Conservation (phyloP, 1,284 basidiomycete genomes). For the Pisolithus thermaeus region DNA sequence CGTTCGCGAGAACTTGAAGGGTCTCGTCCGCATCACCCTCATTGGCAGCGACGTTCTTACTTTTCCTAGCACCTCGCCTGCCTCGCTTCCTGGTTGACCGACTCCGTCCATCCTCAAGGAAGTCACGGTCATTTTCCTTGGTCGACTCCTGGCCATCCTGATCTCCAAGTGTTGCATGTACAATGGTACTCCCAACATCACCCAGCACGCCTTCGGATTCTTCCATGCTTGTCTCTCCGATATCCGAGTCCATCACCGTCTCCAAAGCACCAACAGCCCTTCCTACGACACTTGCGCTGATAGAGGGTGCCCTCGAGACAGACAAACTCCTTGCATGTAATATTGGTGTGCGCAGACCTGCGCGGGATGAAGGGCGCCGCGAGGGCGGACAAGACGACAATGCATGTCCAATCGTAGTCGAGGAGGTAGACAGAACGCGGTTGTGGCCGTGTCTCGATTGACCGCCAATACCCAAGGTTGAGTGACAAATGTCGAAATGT, state of each 20-base stretch:
- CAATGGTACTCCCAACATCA: slow-evolving; percentile 32
- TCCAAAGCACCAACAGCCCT: slow-evolving; percentile 20
- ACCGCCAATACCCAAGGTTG: slow-evolving; percentile 3
- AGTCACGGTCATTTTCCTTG: slow-evolving; percentile 26
- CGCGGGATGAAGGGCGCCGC: slow-evolving; percentile 58
- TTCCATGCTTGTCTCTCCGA: slow-evolving; percentile 3
- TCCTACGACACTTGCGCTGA: slow-evolving; percentile 48
- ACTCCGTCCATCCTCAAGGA: slow-evolving; percentile 32
- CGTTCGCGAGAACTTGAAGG: slow-evolving; percentile 67
- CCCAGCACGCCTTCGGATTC: slow-evolving; percentile 7
- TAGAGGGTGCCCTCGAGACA: slow-evolving; percentile 45
- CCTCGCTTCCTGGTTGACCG: slow-evolving; percentile 67
- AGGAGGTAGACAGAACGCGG: slow-evolving; percentile 49
- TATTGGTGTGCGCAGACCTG: slow-evolving; percentile 48
- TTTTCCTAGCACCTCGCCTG: slow-evolving; percentile 72
- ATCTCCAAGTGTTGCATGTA: slow-evolving; percentile 29
- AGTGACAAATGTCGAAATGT: slow-evolving; percentile 44
- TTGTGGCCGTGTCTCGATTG: slow-evolving; percentile 34
- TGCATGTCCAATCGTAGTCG: slow-evolving; percentile 55
- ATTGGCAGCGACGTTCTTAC: slow-evolving; percentile 36
- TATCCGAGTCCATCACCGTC: slow-evolving; percentile 15
- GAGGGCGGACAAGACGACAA: slow-evolving; percentile 62
- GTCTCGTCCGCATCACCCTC: slow-evolving; percentile 41
- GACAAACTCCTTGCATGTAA: slow-evolving; percentile 51
- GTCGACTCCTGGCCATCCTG: slow-evolving; percentile 1